Conservation (phyloP, 192 early-diverging fungal species). For the Ambispora gerdemannii region DNA sequence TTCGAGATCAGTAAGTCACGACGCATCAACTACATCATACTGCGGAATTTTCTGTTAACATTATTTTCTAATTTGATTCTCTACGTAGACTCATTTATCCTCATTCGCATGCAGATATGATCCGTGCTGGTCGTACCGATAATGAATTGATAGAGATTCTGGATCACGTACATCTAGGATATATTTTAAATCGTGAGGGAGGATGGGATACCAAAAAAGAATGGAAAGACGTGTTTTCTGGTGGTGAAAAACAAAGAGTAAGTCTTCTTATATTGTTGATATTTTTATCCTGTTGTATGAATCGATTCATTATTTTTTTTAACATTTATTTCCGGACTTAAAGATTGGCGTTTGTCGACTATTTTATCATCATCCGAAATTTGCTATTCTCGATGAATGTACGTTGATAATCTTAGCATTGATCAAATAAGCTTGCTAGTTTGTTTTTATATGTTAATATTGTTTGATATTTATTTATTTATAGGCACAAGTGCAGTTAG, state of each 20-base stretch:
- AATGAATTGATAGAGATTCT: slow-evolving; percentile 77
- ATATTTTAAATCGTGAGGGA: slow-evolving; percentile 82
- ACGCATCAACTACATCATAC: too few relatives aligned
- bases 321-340: slow-evolving; percentile 11
- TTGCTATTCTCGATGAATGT: slow-evolving; percentile 96
- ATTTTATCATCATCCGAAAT: slow-evolving; percentile 94
- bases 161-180: slow-evolving; percentile 74
- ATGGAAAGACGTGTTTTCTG: slow-evolving; percentile 93
- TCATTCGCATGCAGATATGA: slow-evolving; percentile 80
- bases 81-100: slow-evolving; percentile 84
- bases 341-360: slow-evolving; percentile 93
- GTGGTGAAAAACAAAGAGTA: slow-evolving; percentile 92
- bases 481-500: slow-evolving; percentile 69
- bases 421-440: neutral
- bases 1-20: slow-evolving; percentile 82
- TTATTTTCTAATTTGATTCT: too few relatives aligned
- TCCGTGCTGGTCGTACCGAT: slow-evolving; percentile 68
- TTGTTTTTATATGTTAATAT: neutral
- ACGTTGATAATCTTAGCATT: slow-evolving; percentile 41
- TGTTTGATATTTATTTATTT: neutral
- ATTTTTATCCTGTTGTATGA: neutral
- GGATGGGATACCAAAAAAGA: slow-evolving; percentile 85
- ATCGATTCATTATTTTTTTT: neutral
- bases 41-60: too few relatives aligned
- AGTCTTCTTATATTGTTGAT: slow-evolving; percentile 17